Evolutionary conservation across 208 protist genomes (phyloP).

Genomic region (Wallacemonas sp.): DNA sequence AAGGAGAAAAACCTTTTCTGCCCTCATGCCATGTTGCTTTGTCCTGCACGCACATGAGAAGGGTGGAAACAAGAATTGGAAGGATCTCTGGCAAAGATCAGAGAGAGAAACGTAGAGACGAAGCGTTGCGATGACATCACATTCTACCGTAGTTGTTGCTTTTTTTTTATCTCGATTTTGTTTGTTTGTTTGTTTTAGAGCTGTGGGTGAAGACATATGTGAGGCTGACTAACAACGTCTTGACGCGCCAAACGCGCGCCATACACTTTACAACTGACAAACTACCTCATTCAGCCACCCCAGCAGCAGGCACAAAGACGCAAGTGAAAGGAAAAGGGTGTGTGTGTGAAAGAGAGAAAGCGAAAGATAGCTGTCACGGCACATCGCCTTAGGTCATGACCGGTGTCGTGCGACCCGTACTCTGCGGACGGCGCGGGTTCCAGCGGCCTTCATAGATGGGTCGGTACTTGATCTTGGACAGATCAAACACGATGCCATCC

Average conservation of each 20-base stretch:
- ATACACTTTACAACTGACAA: too few species aligned
- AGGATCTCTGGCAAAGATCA: neutral
- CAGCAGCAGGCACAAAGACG: too few species aligned
- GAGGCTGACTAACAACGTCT: neutral
- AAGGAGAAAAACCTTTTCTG: too few species aligned
- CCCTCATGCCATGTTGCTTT: too few species aligned
- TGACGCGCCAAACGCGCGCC: neutral
- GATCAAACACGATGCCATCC: constrained; percentile 83
- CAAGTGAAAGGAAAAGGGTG: too few species aligned
- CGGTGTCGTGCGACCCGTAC: constrained; percentile 82
- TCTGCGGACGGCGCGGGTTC: constrained; percentile 79
- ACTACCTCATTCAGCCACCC: too few species aligned
- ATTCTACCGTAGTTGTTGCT: neutral
- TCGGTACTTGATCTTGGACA: constrained; percentile 87
- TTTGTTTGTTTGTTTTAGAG: too few species aligned
- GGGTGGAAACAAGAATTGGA: neutral
- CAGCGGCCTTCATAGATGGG: constrained; percentile 86
- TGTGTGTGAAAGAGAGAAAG: neutral
- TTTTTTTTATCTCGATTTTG: too few species aligned
- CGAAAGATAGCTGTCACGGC: neutral
- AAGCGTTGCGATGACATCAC: neutral
- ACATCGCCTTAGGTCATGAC: constrained; percentile 66
- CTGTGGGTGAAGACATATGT: neutral
- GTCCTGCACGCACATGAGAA: neutral
- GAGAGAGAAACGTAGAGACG: neutral